Percentiles rank a stretch among this genome's conserved stretches.
phyloP scores from a whole-genome alignment of 306 rosid genomes.

The Canavalia gladiata region DNA sequence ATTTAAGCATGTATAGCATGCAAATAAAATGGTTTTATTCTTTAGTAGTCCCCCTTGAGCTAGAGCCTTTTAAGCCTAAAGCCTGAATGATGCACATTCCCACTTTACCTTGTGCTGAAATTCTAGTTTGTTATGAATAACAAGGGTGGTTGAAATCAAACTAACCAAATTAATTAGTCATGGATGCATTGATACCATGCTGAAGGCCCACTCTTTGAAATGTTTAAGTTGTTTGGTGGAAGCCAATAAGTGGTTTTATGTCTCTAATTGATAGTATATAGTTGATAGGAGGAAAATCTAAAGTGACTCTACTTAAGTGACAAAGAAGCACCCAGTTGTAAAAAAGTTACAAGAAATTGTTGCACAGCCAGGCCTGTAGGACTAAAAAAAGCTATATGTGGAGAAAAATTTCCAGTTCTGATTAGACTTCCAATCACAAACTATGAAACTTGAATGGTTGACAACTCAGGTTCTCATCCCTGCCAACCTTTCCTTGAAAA shows the following conservation, averaged over 20 bases:
- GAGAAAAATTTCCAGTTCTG: background rate
- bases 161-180: background rate
- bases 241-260: background rate
- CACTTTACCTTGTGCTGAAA: background rate
- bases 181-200: background rate
- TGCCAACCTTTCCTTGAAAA: background rate
- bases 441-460: background rate
- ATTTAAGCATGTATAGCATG: conserved; percentile 19
- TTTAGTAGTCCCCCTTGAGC: background rate
- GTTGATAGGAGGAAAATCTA: background rate
- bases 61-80: background rate
- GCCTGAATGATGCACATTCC: background rate
- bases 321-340: background rate
- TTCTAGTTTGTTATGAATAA: conserved; percentile 10
- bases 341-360: conserved; percentile 14
- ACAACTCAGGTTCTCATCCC: background rate
- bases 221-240: background rate
- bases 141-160: background rate
- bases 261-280: background rate
- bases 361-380: no score
- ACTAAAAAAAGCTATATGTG: background rate
- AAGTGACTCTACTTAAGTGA: background rate
- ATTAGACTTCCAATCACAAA: background rate
- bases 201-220: background rate
- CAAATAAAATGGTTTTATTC: conserved; percentile 13